Evolutionary conservation across 805 yeast species (phyloP), one percentile per base, ranked within the genome.

Genomic region (Candida ulmi): DNA sequence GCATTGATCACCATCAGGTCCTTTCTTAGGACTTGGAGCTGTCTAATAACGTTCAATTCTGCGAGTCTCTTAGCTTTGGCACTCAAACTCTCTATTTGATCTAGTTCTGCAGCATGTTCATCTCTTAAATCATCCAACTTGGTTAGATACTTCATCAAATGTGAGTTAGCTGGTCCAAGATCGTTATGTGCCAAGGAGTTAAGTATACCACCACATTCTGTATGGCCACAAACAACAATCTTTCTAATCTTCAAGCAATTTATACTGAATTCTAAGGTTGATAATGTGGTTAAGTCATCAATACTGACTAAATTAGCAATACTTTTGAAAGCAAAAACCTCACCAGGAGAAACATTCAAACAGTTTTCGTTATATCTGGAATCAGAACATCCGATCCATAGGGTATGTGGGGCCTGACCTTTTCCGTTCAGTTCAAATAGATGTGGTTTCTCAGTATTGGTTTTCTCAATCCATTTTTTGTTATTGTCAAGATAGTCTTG

Each of bases 331-430:
- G 88, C 83, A 65, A 90, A 90, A 7, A 88, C 76, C 60, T 90
- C 96, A 37, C 98, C 98, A 1, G 96, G 96, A 18, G 78, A 66
- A n/a, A 88, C 78, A 36, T 80, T 69, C 19, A 88, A 69, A 40
- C 87, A 78, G 32, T 73, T 69, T 57, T 90, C 97, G 47, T 88
- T 84, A 41, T 86, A 83, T 51, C 98, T 78, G 3, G 96, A 86
- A 60, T 90, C 98, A 3, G 95, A 81, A 58, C 98, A 90, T 4
- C 96, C 95, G 44, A 90, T 83, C 90, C 96, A 88, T 36, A 91
- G 65, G 4, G 96, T 87, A 62, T 87, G 93, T 16, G 98, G 98
- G n/a, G 76, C 58, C 63, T 88, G 97, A 37, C 96, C 96, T 53
- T 76, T 68, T 2, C 80, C 90, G 52, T 87, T 86, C 8, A 40